Percentiles rank a stretch among this genome's conserved stretches.
Evolutionary conservation across 345 rosid species (phyloP).

Genomic region (Geranium brycei): DNA sequence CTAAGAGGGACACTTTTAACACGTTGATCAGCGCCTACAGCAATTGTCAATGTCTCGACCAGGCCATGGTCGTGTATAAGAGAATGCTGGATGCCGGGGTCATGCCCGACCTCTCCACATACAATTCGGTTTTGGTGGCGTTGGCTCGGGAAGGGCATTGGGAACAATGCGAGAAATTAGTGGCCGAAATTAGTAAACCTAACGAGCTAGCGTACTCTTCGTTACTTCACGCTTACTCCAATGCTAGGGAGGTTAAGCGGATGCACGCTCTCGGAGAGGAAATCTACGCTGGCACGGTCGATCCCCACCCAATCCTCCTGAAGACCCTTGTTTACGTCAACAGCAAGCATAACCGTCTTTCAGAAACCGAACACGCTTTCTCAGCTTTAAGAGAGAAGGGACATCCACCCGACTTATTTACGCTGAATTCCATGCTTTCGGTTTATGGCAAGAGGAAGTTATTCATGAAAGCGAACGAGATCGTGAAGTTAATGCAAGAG

Average conservation of each 20-base stretch:
- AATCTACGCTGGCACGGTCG: conserved; percentile 59
- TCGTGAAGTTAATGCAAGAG: conserved; percentile 67
- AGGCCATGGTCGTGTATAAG: conserved; percentile 71
- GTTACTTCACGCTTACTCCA: conserved; percentile 87
- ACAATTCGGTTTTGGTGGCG: conserved; percentile 85
- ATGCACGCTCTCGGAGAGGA: conserved; percentile 73
- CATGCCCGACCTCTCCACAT: conserved; percentile 76
- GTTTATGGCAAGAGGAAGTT: conserved; percentile 84
- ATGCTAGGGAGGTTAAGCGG: conserved; percentile 60
- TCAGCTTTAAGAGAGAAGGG: conserved; percentile 55
- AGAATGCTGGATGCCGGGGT: conserved; percentile 84
- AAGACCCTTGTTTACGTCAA: conserved; percentile 81
- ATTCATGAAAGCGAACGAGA: conserved; percentile 53
- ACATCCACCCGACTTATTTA: conserved; percentile 52
- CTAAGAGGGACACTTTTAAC: conserved; percentile 89
- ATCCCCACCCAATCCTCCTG: conserved; percentile 62
- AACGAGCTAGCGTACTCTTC: conserved; percentile 78
- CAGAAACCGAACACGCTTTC: conserved; percentile 75
- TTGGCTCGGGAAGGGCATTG: conserved; percentile 93
- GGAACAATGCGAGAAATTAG: conserved; percentile 82
- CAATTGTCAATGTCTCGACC: conserved; percentile 74
- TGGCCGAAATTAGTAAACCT: conserved; percentile 84
- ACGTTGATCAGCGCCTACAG: conserved; percentile 85
- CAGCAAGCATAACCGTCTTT: conserved; percentile 66
- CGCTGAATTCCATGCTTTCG: conserved; percentile 83